phyloP scores from a whole-genome alignment of 441 rosid species.

The Dalechampia spathulata region DNA sequence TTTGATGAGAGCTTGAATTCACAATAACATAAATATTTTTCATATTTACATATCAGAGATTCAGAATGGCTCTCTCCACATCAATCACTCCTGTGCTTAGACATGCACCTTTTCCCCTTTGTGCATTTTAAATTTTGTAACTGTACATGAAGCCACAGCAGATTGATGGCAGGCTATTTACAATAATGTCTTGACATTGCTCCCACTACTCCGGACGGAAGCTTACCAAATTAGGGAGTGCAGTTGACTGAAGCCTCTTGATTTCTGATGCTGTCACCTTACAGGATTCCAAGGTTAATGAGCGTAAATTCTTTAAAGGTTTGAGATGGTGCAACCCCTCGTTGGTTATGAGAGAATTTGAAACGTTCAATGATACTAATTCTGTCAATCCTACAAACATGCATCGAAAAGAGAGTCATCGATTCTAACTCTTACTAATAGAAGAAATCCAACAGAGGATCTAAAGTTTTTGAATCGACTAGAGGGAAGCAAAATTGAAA shows the following conservation, averaged over 20 bases:
- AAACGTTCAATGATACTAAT: conserved; percentile 71
- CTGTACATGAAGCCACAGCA: conserved; percentile 1
- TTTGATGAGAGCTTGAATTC: neutral
- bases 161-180: conserved; percentile 14
- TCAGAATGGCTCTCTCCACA: neutral
- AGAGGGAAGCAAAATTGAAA: too few relatives aligned
- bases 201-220: conserved; percentile 62
- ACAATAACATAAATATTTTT: neutral
- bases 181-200: neutral
- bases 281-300: conserved; percentile 73
- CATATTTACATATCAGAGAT: neutral
- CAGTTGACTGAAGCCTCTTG: conserved; percentile 58
- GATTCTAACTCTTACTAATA: too few relatives aligned
- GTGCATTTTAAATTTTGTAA: neutral
- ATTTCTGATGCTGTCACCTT: conserved; percentile 71
- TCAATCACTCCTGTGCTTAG: neutral
- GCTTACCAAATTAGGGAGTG: conserved; percentile 67
- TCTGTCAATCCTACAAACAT: conserved; percentile 61
- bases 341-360: conserved; percentile 70
- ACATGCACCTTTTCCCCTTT: neutral
- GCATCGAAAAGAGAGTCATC: neutral
- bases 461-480: too few relatives aligned
- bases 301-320: conserved; percentile 62
- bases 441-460: too few relatives aligned
- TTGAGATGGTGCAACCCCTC: conserved; percentile 66